Evolutionary conservation across 306 rosid species (phyloP).

Genomic region (Erythrophleum fordii): DNA sequence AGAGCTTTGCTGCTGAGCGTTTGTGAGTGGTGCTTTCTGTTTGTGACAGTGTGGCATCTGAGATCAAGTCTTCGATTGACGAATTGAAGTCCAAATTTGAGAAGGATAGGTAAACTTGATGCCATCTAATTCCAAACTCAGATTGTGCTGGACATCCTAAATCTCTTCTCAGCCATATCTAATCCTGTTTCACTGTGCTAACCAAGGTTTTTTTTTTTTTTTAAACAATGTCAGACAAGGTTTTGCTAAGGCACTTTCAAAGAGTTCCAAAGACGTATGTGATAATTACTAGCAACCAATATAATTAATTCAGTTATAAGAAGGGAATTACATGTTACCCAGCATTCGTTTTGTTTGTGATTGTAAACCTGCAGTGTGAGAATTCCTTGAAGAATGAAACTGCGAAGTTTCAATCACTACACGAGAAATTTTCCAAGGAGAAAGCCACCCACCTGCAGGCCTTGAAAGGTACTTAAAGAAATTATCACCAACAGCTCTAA

Average conservation of each 20-base stretch:
- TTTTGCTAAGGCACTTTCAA: constrained; percentile 86
- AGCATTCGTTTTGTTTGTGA: constrained; percentile 34
- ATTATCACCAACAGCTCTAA: not conserved
- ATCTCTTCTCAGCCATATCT: not conserved
- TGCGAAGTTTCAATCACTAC: constrained; percentile 72
- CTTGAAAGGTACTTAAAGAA: constrained; percentile 62
- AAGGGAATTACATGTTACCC: constrained; percentile 16
- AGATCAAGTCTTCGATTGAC: constrained; percentile 70
- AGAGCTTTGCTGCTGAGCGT: not conserved
- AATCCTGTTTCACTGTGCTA: constrained; percentile 8
- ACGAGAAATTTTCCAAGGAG: constrained; percentile 83
- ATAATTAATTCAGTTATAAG: not conserved
- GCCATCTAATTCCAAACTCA: not conserved
- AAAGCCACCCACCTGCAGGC: constrained; percentile 73
- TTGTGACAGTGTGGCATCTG: constrained; percentile 76
- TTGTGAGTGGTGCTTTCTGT: constrained; percentile 31
- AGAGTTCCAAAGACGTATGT: constrained; percentile 95
- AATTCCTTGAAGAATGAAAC: constrained; percentile 78
- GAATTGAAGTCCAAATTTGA: constrained; percentile 81
- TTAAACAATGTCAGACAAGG: constrained; percentile 59
- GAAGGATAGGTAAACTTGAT: constrained; percentile 77
- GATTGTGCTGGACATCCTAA: not conserved
- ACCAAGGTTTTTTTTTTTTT: constrained; percentile 18
- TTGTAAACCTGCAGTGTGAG: constrained; percentile 68
- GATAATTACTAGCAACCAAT: not conserved